phyloP scores from a whole-genome alignment of 116 monocot genomes.

The Trichopus zeylanicus region DNA sequence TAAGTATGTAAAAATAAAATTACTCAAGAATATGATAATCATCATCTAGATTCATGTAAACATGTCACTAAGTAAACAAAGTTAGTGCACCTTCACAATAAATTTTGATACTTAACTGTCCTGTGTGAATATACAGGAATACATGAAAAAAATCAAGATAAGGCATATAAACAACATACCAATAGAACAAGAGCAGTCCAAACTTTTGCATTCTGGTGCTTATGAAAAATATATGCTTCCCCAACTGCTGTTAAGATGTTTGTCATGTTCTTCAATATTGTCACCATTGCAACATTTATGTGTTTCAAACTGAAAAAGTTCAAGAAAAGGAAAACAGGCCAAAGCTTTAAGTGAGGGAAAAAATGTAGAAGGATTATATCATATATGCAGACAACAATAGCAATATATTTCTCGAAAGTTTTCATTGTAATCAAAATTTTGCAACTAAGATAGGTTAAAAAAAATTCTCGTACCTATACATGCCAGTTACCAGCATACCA shows the following conservation, averaged over 20 bases:
- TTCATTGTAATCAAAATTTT: background rate
- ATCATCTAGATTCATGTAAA: too few relatives aligned
- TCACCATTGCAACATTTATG: slow-evolving; percentile 90
- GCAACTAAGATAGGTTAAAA: background rate
- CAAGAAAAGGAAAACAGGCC: background rate
- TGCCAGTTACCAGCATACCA: slow-evolving; percentile 60
- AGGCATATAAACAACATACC: slow-evolving; percentile 21
- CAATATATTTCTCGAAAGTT: background rate
- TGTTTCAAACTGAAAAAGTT: slow-evolving; percentile 52
- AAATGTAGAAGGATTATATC: background rate
- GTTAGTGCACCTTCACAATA: too few relatives aligned
- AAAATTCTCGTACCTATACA: slow-evolving; percentile 39
- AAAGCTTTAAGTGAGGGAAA: background rate
- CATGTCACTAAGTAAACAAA: too few relatives aligned
- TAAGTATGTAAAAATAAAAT: too few relatives aligned
- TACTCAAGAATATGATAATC: too few relatives aligned
- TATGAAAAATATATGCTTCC: slow-evolving; percentile 61
- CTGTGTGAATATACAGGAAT: too few relatives aligned
- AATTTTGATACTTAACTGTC: too few relatives aligned
- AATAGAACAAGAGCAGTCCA: slow-evolving; percentile 69
- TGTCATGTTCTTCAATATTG: slow-evolving; percentile 73
- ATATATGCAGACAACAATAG: background rate
- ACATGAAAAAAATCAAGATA: background rate
- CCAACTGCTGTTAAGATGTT: slow-evolving; percentile 74
- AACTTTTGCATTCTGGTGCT: slow-evolving; percentile 46